Evolutionary conservation across 768 basidiomycete species (phyloP).

Genomic region (Lactarius hengduanensis): DNA sequence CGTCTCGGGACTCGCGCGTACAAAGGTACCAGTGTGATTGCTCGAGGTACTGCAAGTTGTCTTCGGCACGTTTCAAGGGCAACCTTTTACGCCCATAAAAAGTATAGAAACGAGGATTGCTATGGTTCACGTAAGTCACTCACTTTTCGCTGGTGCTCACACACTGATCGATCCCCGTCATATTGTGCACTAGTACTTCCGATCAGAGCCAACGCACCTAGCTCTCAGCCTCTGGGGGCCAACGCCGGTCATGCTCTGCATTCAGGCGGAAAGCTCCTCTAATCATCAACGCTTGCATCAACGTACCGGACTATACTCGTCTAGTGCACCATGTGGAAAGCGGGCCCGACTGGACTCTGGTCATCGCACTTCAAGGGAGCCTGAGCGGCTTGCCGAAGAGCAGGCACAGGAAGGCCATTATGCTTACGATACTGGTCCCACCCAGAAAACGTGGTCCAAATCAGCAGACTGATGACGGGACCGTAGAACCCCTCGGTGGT

Average conservation of each 20-base stretch:
- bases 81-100: too few species aligned
- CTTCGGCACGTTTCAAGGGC: too few species aligned
- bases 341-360: not conserved
- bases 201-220: not conserved
- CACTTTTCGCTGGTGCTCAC: not conserved
- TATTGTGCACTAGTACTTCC: not conserved
- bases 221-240: not conserved
- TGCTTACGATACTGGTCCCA: too few species aligned
- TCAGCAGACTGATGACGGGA: not conserved
- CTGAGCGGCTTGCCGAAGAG: not conserved
- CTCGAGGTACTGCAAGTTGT: too few species aligned
- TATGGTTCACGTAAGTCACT: not conserved
- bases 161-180: not conserved
- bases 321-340: not conserved
- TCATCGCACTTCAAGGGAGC: not conserved
- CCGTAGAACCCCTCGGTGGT: not conserved
- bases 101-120: too few species aligned
- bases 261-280: not conserved
- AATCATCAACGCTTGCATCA: too few species aligned
- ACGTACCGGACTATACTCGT: not conserved
- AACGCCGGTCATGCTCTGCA: not conserved
- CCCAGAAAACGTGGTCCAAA: not conserved
- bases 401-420: too few species aligned
- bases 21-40: not conserved
- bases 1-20: too few species aligned